phyloP scores from a whole-genome alignment of 139 green algal genomes.

The Chlamydomonas sp. region DNA sequence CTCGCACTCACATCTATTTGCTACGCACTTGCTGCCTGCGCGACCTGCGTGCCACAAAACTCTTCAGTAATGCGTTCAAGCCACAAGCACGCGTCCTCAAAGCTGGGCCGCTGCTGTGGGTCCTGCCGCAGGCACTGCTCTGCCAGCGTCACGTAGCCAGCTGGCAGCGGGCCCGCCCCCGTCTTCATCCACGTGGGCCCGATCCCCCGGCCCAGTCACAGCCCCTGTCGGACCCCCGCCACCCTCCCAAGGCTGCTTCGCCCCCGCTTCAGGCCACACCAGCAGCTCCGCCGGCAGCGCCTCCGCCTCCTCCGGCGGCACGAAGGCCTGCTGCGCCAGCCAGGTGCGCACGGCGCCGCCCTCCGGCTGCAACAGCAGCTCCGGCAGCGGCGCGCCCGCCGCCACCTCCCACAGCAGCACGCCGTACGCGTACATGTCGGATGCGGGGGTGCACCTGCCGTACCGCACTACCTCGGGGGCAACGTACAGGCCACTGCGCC shows the following conservation, averaged over 20 bases:
- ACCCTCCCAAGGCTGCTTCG: no score
- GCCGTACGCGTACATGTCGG: background rate
- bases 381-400: background rate
- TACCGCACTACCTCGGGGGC: background rate
- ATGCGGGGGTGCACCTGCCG: background rate
- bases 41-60: no score
- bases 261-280: background rate
- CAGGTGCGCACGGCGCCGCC: background rate
- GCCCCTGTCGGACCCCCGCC: no score
- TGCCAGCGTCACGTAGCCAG: background rate
- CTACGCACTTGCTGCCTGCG: no score
- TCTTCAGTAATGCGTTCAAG: background rate
- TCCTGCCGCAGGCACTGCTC: background rate
- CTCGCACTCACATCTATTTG: no score
- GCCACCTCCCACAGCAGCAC: conserved; percentile 12
- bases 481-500: no score
- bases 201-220: no score
- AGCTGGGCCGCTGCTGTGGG: background rate
- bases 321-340: background rate
- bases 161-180: no score
- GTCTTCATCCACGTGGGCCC: no score
- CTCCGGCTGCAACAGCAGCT: background rate
- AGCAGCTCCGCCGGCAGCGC: background rate
- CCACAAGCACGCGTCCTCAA: background rate
- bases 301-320: background rate